Evolutionary conservation across 2,329 filamentous ascomycete genomes (phyloP), one percentile per base, ranked within the genome.

Genomic region (Achaetomium macrosporum): DNA sequence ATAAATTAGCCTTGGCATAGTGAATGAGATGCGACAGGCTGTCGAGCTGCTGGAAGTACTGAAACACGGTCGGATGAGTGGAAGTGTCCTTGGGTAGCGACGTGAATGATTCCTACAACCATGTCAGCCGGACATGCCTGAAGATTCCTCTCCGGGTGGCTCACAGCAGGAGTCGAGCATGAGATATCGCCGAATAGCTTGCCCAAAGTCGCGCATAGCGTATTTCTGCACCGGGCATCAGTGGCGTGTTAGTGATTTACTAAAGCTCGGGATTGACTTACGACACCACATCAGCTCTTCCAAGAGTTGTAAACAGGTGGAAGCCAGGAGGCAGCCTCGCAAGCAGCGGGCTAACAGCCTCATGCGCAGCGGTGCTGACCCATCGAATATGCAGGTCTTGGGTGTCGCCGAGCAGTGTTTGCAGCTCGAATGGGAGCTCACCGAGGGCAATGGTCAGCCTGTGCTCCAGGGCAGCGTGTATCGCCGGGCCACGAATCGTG

Each of bases 321-420:
- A 97, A 72, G 2, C 92, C 92, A 0, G 91, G 84, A 2, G 89
- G 83, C 13, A 90, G 69, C 54, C 87, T 81, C 47, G 90, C 90
- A 41, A 81, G 74, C 63, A 93, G 85, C 1, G 91, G 91, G 37
- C 84, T 76, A 42, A 85, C 72, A 1, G 79, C 73, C 37, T 79
- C 72, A 65, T 84, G 85, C 1, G 76, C 63, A 7, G 65, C 62
- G 2, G 81, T 72, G 13, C 83, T 81, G n/a, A 81, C 77, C 88
- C 90, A 96, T 66, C 87, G 82, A 54, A 96, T 73, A 68, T 92
- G 87, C 40, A 96, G 71, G 67, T 90, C 84, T 62, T 85, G 80
- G 58, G 80, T 82, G 62, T 80, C 74, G 50, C 77, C 74, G 25
- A 96, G 73, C 13, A 86, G 69, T 25, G 76, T 69, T 54, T 76